Base-by-base conservation (phyloP, 225 moss, liverwort and hornwort genomes). In the Straminergon stramineum region DNA sequence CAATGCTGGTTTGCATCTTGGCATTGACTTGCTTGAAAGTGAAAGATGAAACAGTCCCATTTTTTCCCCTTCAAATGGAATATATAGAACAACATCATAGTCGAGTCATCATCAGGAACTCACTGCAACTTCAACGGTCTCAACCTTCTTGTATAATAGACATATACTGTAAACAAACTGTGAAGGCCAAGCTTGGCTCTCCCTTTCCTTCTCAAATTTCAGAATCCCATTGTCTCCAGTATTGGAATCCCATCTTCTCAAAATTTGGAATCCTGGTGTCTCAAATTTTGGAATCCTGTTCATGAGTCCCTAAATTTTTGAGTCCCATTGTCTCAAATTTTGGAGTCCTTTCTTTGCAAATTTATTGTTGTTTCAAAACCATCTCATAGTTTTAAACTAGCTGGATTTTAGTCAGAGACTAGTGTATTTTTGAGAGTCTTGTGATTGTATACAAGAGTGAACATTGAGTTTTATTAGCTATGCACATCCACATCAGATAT, bases 391-490 rank as follows among this genome's bases (percentile, higher is more conserved):
- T 77, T 0, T 9, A 77, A 55, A 78, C 24, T 22, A 23, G 15
- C 4, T 56, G 55, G 37, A 15, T 15, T 55, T 27, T 23, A 60
- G 26, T 21, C 5, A 7, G 18, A 31, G 76, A 20, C 0, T 1
- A 37, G 76, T 52, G 15, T 2, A 30, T 28, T 52, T 53, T 37
- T 6, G 6, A 37, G 22, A 53, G 79, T 56, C 24, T 79, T 79
- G 24, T 0, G 0, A 16, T 37, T 6, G 11, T 15, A 76, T 13
- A 21, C 14, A 26, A 57, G 57, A 39, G 28, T 0, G 0, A 58
- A 6, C 28, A 8, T 23, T 34, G 45, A 76, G 52, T 30, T 28
- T 63, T 62, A 30, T 43, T 48, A 48, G 48, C 9, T 15, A 3
- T 10, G 15, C 32, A 45, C 43, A 34, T 45, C 30, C 4, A 10